Evolutionary conservation across 2,329 filamentous ascomycete species (phyloP), one percentile per base, ranked within the genome.

Genomic region (Mollisia scopiformis): DNA sequence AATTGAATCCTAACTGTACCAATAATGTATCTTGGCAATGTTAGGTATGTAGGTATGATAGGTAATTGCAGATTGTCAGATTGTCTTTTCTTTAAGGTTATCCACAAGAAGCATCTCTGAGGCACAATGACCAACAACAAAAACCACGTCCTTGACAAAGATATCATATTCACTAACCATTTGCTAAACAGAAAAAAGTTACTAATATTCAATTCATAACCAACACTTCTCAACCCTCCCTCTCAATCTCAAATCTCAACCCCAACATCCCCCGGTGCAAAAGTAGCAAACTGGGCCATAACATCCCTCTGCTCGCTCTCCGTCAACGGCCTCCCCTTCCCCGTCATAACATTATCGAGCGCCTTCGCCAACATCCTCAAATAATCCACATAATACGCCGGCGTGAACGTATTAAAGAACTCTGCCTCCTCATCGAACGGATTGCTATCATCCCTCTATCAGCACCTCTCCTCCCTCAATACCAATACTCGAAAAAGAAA

Each of bases 391-490:
- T 65, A 68, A 46, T 61, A 65, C 0, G 61, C 64, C 4, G 84
- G 83, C 25, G 82, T 85, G 59, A 78, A 82, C 0, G 84, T 86
- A 68, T 84, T 85, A 75, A 84, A 79, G 69, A 86, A 82, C 63
- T 77, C 78, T 2, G 81, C 79, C 62, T 84, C 81, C 65, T 81
- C 76, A 51, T 84, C 79, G 46, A 78, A 79, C 0, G 83, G 80
- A 58, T 86, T 86, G 54, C 74, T 78, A 71, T 23, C 11, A 6
- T 25, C 3, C 11, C n/a, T 13, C 16, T 6, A 16, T 39, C 16
- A 39, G 14, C 8, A 19, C 10, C n/a, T 5, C 35, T 39, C 19
- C 19, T 2, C 3, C 41, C 11, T 2, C 41, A 46, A 25, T 25
- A 13, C 41, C n/a, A 6, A 43, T 23, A 5, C n/a, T 25, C 21